Base-by-base conservation (phyloP, 306 rosid genomes). In the Rosa rugosa region DNA sequence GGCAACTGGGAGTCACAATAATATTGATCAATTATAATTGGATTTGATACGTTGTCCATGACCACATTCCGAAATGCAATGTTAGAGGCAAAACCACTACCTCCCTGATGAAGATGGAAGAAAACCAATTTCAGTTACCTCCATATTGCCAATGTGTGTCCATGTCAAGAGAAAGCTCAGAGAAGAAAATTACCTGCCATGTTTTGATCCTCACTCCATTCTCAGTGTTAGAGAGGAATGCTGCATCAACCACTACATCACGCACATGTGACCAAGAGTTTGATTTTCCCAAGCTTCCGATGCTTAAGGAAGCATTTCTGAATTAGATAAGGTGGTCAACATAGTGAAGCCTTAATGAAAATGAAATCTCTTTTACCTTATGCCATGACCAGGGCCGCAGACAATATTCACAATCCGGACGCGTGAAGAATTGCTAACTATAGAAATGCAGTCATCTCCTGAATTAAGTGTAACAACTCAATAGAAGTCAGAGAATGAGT, bases 311-410 rank as follows among this genome's bases (percentile, higher is more conserved):
- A 59, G 79, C 51, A 76, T 75, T 75, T 62, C 73, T 40, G 68
- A 71, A 12, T 75, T 16, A 54, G 56, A 81, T 73, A 74, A 73
- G 69, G 79, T 25, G 31, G 63, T 65, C 75, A 25, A 17, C 1
- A 51, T 17, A 31, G 25, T 49, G 44, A 70, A 51, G 50, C n/a
- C 67, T 0, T 12, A 27, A 11, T 68, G 6, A 25, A 81, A 53
- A 59, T 25, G 64, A 51, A 17, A 38, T 42, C 34, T 70, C 54
- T 63, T 79, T 81, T 80, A 94, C 99, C 99, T 94, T 80, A 94
- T 91, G 78, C 99, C 99, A 84, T 94, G 99, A 63, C 99, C 99
- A 46, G 97, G 97, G 47, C 97, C 97, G 75, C 97, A 94, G 45
- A 75, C 68, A 75, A 94, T 92, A 81, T 89, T 84, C 83, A 73